Conservation (phyloP, 306 rosid species). For the Cercis canadensis region DNA sequence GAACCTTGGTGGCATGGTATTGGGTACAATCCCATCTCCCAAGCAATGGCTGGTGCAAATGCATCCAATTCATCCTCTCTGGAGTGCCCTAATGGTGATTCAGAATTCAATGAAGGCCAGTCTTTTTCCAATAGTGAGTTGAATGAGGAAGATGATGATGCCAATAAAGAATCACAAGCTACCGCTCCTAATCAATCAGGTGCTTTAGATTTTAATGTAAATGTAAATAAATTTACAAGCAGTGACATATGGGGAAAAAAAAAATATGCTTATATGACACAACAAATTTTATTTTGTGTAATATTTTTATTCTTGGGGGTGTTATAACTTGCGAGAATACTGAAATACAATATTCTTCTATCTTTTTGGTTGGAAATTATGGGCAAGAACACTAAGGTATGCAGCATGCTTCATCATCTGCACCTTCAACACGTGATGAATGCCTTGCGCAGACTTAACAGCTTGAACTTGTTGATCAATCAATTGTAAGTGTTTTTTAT, state of each 20-base stretch:
- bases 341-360: conserved; percentile 27
- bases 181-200: conserved; percentile 73
- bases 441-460: conserved; percentile 66
- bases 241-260: not conserved
- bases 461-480: conserved; percentile 94
- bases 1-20: conserved; percentile 92
- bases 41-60: conserved; percentile 56
- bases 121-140: conserved; percentile 73
- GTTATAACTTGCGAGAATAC: not conserved
- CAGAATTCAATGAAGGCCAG: conserved; percentile 81
- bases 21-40: conserved; percentile 65
- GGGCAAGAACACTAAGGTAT: conserved; percentile 64
- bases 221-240: conserved; percentile 1
- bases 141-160: conserved; percentile 81
- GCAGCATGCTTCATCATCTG: conserved; percentile 59
- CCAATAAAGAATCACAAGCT: conserved; percentile 50
- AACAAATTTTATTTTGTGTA: not conserved
- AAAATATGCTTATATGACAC: conserved; percentile 16
- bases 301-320: not conserved
- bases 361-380: conserved; percentile 54
- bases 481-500: conserved; percentile 69
- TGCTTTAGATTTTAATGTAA: conserved; percentile 39
- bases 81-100: conserved; percentile 75
- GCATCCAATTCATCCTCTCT: conserved; percentile 72
- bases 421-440: conserved; percentile 59